Percentiles rank a stretch among this genome's conserved stretches.
These are phyloP conservation scores for Neurospora pannonica DNA, from an alignment of 495 filamentous ascomycete genomes.

Conservation along the genomic window DNA sequence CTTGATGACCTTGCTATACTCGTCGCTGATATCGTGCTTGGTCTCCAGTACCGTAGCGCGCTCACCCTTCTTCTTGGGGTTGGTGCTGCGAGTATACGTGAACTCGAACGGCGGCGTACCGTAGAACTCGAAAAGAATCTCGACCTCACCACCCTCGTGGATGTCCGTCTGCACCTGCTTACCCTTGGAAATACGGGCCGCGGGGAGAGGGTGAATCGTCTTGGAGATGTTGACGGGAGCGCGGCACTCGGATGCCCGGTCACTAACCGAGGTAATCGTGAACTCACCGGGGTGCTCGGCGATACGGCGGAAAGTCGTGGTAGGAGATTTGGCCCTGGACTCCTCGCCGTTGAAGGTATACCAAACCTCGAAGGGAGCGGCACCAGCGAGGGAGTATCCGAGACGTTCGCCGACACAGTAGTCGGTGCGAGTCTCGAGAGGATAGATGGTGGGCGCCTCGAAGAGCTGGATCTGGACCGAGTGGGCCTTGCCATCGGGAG, in stretches of 20 bases:
- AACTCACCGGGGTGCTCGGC: conserved; percentile 86
- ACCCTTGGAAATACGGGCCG: conserved; percentile 78
- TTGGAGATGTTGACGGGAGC: conserved; percentile 67
- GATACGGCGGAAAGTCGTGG: conserved; percentile 78
- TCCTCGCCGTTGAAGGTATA: conserved; percentile 75
- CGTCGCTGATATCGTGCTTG: conserved; percentile 72
- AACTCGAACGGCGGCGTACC: conserved; percentile 97
- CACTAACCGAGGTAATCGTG: conserved; percentile 71
- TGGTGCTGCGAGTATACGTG: conserved; percentile 86
- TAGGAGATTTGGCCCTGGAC: conserved; percentile 66
- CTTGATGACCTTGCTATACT: conserved; percentile 66
- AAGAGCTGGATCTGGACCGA: conserved; percentile 81
- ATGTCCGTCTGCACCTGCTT: conserved; percentile 74
- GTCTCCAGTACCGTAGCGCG: conserved; percentile 78
- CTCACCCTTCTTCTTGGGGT: conserved; percentile 66
- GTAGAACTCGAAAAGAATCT: conserved; percentile 87
- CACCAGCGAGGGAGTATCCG: conserved; percentile 78
- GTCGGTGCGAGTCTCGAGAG: conserved; percentile 73
- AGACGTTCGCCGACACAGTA: conserved; percentile 95
- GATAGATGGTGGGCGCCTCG: conserved; percentile 80
- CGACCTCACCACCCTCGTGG: conserved; percentile 87
- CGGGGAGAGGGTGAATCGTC: conserved; percentile 81
- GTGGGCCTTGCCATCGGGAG: conserved; percentile 50
- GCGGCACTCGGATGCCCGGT: conserved; percentile 75
- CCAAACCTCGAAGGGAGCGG: conserved; percentile 82